phyloP scores from a whole-genome alignment of 169 alveolate genomes.

The Plasmodium falciparum region DNA sequence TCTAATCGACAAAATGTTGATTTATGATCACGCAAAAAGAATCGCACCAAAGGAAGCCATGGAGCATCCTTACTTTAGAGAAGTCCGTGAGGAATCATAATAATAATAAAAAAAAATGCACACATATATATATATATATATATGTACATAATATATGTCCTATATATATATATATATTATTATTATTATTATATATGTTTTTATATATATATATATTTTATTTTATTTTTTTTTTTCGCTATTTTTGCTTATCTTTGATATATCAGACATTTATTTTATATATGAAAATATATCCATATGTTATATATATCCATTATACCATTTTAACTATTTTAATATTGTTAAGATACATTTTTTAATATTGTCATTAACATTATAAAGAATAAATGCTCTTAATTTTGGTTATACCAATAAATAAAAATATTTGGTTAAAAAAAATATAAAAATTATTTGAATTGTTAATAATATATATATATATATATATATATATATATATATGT shows the following conservation, averaged over 20 bases:
- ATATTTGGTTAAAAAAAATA: neutral
- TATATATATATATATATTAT: neutral
- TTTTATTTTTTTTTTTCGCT: neutral
- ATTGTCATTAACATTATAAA: constrained; percentile 15
- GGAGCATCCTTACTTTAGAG: constrained; percentile 97
- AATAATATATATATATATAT: neutral
- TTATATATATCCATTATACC: neutral
- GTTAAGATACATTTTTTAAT: constrained; percentile 24
- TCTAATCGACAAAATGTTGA: constrained; percentile 95
- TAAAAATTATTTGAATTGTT: neutral
- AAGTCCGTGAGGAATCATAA: constrained; percentile 78
- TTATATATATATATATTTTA: neutral
- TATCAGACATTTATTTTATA: neutral
- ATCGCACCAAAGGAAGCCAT: constrained; percentile 98
- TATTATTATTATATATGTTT: neutral
- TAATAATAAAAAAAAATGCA: neutral
- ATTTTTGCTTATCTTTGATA: neutral
- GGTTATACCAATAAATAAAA: neutral
- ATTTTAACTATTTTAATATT: constrained; percentile 36
- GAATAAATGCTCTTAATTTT: neutral
- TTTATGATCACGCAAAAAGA: constrained; percentile 97
- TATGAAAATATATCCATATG: constrained; percentile 12
- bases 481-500: neutral
- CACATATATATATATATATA: neutral
- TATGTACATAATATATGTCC: neutral